Evolutionary conservation across 306 rosid genomes (phyloP).

Genomic region (Quillaja saponaria): DNA sequence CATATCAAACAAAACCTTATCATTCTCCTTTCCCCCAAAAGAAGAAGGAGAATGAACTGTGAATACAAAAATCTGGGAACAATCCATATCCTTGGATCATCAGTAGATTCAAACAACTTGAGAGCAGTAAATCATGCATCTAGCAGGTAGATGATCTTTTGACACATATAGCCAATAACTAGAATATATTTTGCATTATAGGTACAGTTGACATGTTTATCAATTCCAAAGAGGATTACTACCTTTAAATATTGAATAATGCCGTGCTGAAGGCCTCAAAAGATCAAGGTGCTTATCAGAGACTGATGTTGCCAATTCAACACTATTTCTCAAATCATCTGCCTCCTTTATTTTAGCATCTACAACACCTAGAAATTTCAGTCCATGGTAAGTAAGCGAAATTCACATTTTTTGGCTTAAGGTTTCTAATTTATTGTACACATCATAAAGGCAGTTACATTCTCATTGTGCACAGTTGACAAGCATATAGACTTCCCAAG

Average conservation of each 20-base stretch:
- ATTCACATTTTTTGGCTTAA: not conserved
- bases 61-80: not conserved
- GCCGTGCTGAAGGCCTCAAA: constrained; percentile 80
- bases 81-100: constrained; percentile 10
- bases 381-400: constrained; percentile 24
- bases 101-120: constrained; percentile 15
- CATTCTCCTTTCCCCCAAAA: not conserved
- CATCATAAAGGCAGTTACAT: constrained; percentile 9
- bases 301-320: constrained; percentile 58
- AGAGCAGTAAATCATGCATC: constrained; percentile 11
- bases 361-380: constrained; percentile 42
- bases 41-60: not conserved
- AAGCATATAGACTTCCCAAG: constrained; percentile 19
- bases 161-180: constrained; percentile 1
- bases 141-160: constrained; percentile 1
- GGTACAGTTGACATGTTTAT: constrained; percentile 2
- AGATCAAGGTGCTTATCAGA: constrained; percentile 73
- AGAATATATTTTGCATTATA: constrained; percentile 3
- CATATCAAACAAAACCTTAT: no score
- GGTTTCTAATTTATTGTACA: constrained; percentile 1
- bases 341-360: constrained; percentile 50
- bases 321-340: constrained; percentile 44
- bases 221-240: constrained; percentile 8
- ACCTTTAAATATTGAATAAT: constrained; percentile 74
- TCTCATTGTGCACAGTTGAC: constrained; percentile 8